Evolutionary conservation across 2,329 filamentous ascomycete genomes (phyloP), one percentile per base, ranked within the genome.

Genomic region (Neocucurbitaria cava): DNA sequence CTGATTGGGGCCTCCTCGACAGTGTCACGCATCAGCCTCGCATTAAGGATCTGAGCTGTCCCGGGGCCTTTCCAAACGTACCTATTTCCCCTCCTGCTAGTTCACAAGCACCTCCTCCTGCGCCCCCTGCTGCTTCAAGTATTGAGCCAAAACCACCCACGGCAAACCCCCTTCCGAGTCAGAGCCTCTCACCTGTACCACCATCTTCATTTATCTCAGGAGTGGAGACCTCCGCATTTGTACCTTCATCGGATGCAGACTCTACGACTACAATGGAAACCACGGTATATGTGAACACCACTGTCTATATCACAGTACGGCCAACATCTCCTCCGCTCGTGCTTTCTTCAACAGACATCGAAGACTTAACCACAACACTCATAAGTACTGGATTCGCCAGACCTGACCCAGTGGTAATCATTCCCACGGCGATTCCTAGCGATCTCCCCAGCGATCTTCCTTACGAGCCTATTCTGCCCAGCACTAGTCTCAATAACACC

Each of bases 1-100:
- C 61, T 10, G 69, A 72, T 46, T 72, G 68, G 69, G 67, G 62
- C 2, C 36, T 72, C 2, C 36, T 73, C 13, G 64, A 73, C 33
- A 35, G 35, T 2, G 7, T 23, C 4, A 52, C 61, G 3, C 48
- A 58, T 33, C 42, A 59, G 47, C 58, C 62, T 28, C 56, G 61
- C 1, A 65, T 70, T 23, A 55, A 46, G n/a, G 51, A 69, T 21
- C 15, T 70, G 44, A 62, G 56, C 24, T 71, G 69, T 23, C 54
- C 59, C 20, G 49, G 39, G 10, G 20, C 42, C 4, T 15, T 28
- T 11, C 46, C 46, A 17, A 51, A 28, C 30, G 20, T 30, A 24
- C 43, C 48, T 18, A 31, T 13, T 36, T 24, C 4, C 8, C 24
- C 38, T 8, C 15, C 44, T 33, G 24, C 4, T 28, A 43, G n/a